Base-by-base conservation (phyloP, 2,329 filamentous ascomycete species). In the Geosmithia morbida region DNA sequence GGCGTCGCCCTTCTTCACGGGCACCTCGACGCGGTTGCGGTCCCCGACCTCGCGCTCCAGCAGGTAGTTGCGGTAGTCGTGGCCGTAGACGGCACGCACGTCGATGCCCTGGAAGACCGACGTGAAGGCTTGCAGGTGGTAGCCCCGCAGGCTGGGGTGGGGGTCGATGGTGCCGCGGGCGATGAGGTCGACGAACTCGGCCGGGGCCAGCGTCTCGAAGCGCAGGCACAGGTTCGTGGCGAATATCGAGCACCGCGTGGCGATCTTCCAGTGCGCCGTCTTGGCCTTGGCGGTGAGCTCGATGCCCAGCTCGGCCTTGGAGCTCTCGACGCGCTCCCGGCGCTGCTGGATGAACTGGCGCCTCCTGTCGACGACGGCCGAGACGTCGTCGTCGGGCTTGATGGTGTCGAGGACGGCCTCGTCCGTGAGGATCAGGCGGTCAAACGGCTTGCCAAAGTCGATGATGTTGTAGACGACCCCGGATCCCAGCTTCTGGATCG, bases 251-350 rank as follows among this genome's bases (percentile, higher is more conserved):
- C 89, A 94, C 26, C 90, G 77, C 46, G 81, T 87, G 6, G 90
- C 90, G 55, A 95, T 89, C 69, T 95, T 97, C 92, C 92, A 98
- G 59, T 98, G 94, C 1, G 88, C 87, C 2, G 77, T 77, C 56
- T 79, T 81, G 2, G 87, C 85, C 50, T 83, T 68, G 50, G 84
- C 77, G 3, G 89, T 83, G 30, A 98, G 71, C 60, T 97, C 88
- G 48, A 87, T 69, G 0, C 89, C 86, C 22, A 98, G 68, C 3
- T 78, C 75, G 0, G 81, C 71, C 66, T 98, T 98, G 66, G 85
- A 88, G 47, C 74, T 71, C 62, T 98, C 92, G 4, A 97, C 88
- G 50, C 77, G 76, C 46, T 70, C 71, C 49, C 89, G 77, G 48
- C 90, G 85, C 52, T 81, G 78, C 49, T 83, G 67, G 53, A 98